Percentiles rank a stretch among this genome's conserved stretches.
These are phyloP conservation scores for Monascus purpureus DNA, from an alignment of 495 filamentous ascomycete genomes.

Conservation along the genomic window DNA sequence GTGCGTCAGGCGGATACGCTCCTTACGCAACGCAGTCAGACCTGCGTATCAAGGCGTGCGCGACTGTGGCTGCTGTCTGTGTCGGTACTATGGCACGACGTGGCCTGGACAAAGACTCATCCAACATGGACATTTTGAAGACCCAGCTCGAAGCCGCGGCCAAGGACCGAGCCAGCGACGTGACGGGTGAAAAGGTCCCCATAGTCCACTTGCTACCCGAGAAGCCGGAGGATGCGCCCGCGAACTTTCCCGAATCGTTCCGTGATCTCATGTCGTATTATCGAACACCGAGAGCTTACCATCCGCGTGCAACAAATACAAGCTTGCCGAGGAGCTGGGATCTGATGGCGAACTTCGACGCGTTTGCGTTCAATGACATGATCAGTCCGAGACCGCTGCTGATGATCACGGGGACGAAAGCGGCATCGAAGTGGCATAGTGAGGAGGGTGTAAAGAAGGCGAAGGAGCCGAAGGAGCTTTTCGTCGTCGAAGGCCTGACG, in stretches of 20 bases:
- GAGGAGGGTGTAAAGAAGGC: constrained; percentile 15
- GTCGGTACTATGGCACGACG: constrained; percentile 17
- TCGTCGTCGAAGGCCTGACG: constrained; percentile 15
- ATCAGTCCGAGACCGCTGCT: constrained; percentile 21
- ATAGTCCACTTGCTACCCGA: constrained; percentile 6
- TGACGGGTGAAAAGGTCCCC: constrained; percentile 3
- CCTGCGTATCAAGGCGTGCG: constrained; percentile 22
- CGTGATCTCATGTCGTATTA: constrained; percentile 13
- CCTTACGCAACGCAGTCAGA: constrained; percentile 23
- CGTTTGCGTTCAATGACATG: constrained; percentile 14
- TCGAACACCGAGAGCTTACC: constrained; percentile 8
- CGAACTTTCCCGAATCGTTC: constrained; percentile 4
- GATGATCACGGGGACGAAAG: constrained; percentile 22
- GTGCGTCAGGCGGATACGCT: constrained; percentile 22
- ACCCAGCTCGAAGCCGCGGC: constrained; percentile 7
- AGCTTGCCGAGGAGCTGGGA: constrained; percentile 10
- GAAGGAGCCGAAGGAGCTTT: constrained; percentile 24
- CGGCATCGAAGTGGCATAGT: constrained; percentile 17
- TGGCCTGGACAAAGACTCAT: constrained; percentile 5
- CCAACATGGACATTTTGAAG: constrained; percentile 6
- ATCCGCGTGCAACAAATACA: constrained; percentile 7
- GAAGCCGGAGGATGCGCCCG: constrained; percentile 5
- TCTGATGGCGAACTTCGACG: constrained; percentile 17
- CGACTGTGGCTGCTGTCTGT: constrained; percentile 15
- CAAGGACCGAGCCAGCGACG: constrained; percentile 7